Percentiles rank a stretch among this genome's conserved stretches.
These are phyloP conservation scores for Solidago caesia DNA, from an alignment of 129 eudicot species.

Conservation along the genomic window DNA sequence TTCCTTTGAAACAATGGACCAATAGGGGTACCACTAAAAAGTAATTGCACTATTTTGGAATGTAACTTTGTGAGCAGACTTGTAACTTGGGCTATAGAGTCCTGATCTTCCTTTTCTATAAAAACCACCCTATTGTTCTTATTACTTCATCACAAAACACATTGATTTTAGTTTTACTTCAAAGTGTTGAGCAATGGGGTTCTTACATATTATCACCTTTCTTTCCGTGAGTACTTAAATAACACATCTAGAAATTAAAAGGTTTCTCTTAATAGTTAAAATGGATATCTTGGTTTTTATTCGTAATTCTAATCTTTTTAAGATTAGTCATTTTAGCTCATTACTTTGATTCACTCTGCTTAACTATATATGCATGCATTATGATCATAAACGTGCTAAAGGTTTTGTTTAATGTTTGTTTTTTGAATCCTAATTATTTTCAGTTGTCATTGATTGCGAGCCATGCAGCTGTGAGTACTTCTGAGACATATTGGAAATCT, in stretches of 20 bases:
- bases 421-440: not conserved
- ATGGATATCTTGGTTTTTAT: not conserved
- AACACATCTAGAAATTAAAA: no score
- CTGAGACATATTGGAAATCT: conserved; percentile 37
- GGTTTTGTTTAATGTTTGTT: not conserved
- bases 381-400: no score
- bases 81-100: no score
- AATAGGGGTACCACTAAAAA: no score
- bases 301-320: no score
- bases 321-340: no score
- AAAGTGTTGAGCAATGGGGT: not conserved
- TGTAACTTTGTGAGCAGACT: no score
- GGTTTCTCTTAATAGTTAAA: not conserved
- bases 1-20: no score
- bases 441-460: conserved; percentile 42
- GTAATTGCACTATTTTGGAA: no score
- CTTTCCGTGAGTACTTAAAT: not conserved
- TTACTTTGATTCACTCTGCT: no score
- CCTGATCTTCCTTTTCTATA: not conserved
- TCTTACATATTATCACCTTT: conserved; percentile 4
- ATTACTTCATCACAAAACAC: no score
- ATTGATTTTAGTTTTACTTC: not conserved
- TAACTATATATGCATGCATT: no score
- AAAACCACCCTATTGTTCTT: not conserved
- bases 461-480: conserved; percentile 35